Evolutionary conservation across 176 grass and related monocot species (phyloP), one percentile per base, ranked within the genome.

Genomic region (Aegilops longissima): DNA sequence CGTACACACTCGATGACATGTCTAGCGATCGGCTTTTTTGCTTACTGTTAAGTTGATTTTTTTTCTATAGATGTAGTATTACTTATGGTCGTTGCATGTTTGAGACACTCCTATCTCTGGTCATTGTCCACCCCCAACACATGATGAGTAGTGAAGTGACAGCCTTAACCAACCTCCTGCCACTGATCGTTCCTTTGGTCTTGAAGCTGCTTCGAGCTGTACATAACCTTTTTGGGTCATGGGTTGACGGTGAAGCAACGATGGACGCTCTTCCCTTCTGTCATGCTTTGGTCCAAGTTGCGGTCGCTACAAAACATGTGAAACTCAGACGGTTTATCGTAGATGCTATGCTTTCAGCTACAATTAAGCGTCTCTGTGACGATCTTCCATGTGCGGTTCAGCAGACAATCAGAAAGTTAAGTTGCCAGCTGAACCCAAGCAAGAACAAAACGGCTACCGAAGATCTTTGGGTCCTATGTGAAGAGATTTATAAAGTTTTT

Each of bases 231-330:
- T 76, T 95, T 61, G 85, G 71, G n/a, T 78, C 66, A 67, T 95
- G 83, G 86, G 90, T 91, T 64, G 93, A 93, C 89, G 91, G 80
- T 61, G 93, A 89, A 71, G 86, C 91, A 73, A 83, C 92, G 27
- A 85, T 17, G 33, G 87, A 85, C 81, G 73, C 63, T 70, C 36
- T 92, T 72, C 84, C 77, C 10, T 93, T 95, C 68, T 95, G 84
- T 51, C 65, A 81, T 61, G 39, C 88, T 64, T 78, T 95, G 74
- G 77, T 93, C 80, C 76, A 72, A 40, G 86, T 91, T 45, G 88
- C 88, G 25, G 73, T 82, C 33, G 34, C 84, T 24, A 87, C 86
- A 31, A 93, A 89, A 16, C 74, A 84, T 80, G 30, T 59, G 27
- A 79, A 79, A 63, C 80, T 93, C 38, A 89, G 84, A 82, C 87